phyloP scores from a whole-genome alignment of 495 filamentous ascomycete genomes.

The Lasiosphaeria hispida region DNA sequence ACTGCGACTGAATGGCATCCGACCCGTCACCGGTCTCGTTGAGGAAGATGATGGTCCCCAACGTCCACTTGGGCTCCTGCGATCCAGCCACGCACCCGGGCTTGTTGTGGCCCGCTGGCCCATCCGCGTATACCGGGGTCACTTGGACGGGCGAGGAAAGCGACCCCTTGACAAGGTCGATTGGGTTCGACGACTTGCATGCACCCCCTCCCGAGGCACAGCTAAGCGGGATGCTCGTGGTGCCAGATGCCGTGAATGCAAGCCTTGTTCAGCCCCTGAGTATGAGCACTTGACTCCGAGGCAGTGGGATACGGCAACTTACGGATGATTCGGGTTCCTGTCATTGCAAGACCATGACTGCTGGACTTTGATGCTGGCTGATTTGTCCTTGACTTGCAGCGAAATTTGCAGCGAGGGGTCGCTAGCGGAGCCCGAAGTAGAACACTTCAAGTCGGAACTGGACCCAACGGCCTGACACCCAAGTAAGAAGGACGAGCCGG shows the following conservation, averaged over 20 bases:
- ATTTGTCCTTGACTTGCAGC: background rate
- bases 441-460: constrained; percentile 7
- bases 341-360: constrained; percentile 24
- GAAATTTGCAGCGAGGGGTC: constrained; percentile 1
- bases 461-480: constrained; percentile 8
- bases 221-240: constrained; percentile 6
- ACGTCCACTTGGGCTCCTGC: constrained; percentile 16
- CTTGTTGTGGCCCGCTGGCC: constrained; percentile 16
- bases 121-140: constrained; percentile 20
- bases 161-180: constrained; percentile 17
- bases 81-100: constrained; percentile 13
- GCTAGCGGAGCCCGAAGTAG: background rate
- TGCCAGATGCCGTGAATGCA: constrained; percentile 19
- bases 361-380: constrained; percentile 9
- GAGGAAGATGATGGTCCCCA: constrained; percentile 13
- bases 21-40: constrained; percentile 16
- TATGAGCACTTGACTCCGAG: background rate
- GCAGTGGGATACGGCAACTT: too few relatives aligned
- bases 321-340: constrained; percentile 9
- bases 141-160: constrained; percentile 17
- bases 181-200: constrained; percentile 15
- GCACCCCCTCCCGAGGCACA: background rate
- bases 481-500: constrained; percentile 20
- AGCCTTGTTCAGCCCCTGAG: constrained; percentile 1
- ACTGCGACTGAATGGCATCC: constrained; percentile 5